Evolutionary conservation across 768 basidiomycete species (phyloP).

Genomic region (Trametes meyenii): DNA sequence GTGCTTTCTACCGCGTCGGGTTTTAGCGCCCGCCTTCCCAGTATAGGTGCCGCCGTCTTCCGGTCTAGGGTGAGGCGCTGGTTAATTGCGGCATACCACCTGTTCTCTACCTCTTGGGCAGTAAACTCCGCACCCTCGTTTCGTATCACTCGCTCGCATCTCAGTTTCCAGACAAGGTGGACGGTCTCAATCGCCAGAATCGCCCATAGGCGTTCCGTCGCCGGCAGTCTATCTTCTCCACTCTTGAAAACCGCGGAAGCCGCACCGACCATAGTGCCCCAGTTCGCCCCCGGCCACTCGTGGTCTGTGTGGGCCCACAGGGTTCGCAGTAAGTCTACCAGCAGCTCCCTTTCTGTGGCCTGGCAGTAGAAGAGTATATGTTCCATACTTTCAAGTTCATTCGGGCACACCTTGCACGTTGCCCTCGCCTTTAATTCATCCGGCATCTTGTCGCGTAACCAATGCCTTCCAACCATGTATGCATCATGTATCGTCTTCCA

Average conservation of each 20-base stretch:
- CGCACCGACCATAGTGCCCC: not conserved
- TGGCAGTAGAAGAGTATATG: conserved; percentile 8
- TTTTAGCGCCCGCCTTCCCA: too few species aligned
- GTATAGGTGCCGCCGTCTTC: too few species aligned
- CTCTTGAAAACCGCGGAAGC: not conserved
- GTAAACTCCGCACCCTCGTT: not conserved
- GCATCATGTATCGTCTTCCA: conserved; percentile 11
- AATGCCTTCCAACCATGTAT: conserved; percentile 2
- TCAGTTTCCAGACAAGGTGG: conserved; percentile 12
- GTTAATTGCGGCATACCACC: too few species aligned
- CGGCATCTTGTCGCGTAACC: not conserved
- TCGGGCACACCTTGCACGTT: not conserved
- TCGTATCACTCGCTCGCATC: conserved; percentile 2
- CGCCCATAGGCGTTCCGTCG: not conserved
- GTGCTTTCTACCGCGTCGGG: too few species aligned
- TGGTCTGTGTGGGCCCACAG: not conserved
- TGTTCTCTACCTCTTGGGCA: not conserved
- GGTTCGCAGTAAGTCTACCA: not conserved
- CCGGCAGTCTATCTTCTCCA: not conserved
- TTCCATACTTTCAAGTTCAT: not conserved
- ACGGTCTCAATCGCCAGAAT: not conserved
- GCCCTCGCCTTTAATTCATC: not conserved
- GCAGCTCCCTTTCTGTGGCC: not conserved
- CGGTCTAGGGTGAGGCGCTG: too few species aligned
- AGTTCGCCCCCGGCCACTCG: not conserved